Evolutionary conservation across 306 rosid species (phyloP).

Genomic region (Corylus avellana): DNA sequence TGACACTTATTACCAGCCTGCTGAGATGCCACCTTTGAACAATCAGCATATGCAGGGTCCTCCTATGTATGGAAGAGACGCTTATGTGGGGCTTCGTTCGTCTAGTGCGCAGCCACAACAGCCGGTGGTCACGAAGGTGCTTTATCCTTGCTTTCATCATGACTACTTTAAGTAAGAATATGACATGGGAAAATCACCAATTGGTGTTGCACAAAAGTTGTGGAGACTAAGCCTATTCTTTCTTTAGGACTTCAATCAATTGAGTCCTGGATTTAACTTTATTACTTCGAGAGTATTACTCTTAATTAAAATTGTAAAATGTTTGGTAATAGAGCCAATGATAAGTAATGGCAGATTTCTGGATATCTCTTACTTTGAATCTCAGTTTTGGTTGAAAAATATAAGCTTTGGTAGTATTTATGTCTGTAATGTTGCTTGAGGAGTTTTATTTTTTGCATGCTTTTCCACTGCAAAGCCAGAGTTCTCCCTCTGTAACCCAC

Average conservation of each 20-base stretch:
- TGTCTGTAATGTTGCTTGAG: background rate
- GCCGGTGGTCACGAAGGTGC: slow-evolving; percentile 47
- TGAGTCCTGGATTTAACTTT: background rate
- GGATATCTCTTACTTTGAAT: background rate
- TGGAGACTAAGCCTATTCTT: background rate
- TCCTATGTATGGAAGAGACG: slow-evolving; percentile 43
- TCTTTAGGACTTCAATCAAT: background rate
- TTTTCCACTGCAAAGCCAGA: background rate
- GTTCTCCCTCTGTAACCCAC: background rate
- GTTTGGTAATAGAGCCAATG: background rate
- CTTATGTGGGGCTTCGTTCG: slow-evolving; percentile 36
- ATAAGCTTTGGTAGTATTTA: background rate
- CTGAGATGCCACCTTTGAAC: slow-evolving; percentile 46
- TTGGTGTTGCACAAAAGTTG: background rate
- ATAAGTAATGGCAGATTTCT: background rate
- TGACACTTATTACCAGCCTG: slow-evolving; percentile 49
- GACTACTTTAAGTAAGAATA: background rate
- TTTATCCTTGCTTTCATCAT: slow-evolving; percentile 14
- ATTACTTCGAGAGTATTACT: background rate
- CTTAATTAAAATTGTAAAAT: background rate
- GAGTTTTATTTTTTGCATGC: background rate
- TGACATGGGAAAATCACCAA: background rate
- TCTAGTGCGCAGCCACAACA: slow-evolving; percentile 37
- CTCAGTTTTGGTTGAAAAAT: background rate
- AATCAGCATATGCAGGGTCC: slow-evolving; percentile 45